These are phyloP conservation scores for Chaetomium sp. DNA, from an alignment of 2,329 filamentous ascomycete species.

Conservation along the genomic window DNA sequence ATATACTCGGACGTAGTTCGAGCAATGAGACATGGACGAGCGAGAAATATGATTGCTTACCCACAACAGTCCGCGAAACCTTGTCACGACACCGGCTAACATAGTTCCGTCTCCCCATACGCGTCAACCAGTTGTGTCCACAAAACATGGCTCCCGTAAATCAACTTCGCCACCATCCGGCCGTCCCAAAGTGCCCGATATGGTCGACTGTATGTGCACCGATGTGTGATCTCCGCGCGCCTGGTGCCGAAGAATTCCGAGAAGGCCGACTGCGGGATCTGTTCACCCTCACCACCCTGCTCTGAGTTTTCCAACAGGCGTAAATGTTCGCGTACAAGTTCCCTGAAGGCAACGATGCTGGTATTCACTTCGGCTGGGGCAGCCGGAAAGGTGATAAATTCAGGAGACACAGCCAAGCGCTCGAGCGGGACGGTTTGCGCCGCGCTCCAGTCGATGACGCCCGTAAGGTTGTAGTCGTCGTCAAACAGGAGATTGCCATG, in stretches of 20 bases:
- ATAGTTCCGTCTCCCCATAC: background rate
- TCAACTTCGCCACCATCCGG: background rate
- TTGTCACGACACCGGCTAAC: background rate
- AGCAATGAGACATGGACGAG: too few relatives aligned
- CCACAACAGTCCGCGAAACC: too few relatives aligned
- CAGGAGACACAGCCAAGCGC: conserved; percentile 27
- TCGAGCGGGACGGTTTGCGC: conserved; percentile 26
- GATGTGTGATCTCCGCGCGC: background rate
- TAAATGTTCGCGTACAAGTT: background rate
- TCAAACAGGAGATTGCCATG: conserved; percentile 33
- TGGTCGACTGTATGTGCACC: background rate
- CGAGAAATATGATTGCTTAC: background rate
- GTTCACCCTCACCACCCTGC: background rate
- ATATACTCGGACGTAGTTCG: too few relatives aligned
- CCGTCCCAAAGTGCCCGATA: background rate
- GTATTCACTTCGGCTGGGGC: background rate
- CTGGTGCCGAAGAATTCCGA: background rate
- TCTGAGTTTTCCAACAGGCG: background rate
- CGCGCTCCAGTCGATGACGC: conserved; percentile 28
- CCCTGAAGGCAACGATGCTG: background rate
- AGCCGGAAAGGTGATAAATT: conserved; percentile 27
- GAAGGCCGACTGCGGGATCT: background rate
- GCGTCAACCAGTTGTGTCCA: background rate
- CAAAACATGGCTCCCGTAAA: background rate
- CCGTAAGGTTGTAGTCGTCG: conserved; percentile 30